Conservation (phyloP, 441 rosid species). For the Adansonia grandidieri region DNA sequence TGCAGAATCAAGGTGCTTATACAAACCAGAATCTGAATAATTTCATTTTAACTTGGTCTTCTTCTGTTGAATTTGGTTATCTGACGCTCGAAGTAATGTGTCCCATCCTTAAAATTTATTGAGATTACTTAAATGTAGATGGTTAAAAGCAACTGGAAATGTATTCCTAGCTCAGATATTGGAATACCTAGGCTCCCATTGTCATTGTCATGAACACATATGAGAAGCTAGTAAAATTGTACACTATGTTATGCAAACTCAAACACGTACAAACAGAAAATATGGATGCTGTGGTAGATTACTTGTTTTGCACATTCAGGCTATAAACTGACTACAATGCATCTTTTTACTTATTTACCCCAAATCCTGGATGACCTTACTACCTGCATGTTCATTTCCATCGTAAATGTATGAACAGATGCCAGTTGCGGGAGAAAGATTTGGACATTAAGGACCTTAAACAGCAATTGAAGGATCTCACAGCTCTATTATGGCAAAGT, state of each 20-base stretch:
- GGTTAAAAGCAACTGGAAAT: conserved; percentile 2
- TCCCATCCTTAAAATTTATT: neutral
- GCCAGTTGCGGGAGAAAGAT: conserved; percentile 61
- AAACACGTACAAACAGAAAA: conserved; percentile 2
- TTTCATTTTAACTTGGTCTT: conserved; percentile 10
- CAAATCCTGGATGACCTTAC: conserved; percentile 4
- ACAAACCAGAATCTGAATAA: conserved; percentile 23
- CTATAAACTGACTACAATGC: neutral
- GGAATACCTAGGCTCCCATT: neutral
- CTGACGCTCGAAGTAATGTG: neutral
- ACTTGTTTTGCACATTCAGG: neutral
- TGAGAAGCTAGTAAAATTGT: neutral
- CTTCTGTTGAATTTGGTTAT: neutral
- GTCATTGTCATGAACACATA: neutral
- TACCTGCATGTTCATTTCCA: neutral
- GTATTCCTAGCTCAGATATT: conserved; percentile 7
- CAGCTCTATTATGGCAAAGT: conserved; percentile 52
- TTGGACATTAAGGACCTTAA: conserved; percentile 59
- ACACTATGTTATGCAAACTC: neutral
- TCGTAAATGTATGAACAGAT: conserved; percentile 41
- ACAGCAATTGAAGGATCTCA: conserved; percentile 59
- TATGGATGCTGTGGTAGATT: neutral
- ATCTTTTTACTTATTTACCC: conserved; percentile 14
- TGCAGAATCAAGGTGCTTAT: conserved; percentile 59
- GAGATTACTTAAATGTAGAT: conserved; percentile 2